Evolutionary conservation across 164 flowering plant genomes (phyloP), one percentile per base, ranked within the genome.

Genomic region (Magnolia sinica): DNA sequence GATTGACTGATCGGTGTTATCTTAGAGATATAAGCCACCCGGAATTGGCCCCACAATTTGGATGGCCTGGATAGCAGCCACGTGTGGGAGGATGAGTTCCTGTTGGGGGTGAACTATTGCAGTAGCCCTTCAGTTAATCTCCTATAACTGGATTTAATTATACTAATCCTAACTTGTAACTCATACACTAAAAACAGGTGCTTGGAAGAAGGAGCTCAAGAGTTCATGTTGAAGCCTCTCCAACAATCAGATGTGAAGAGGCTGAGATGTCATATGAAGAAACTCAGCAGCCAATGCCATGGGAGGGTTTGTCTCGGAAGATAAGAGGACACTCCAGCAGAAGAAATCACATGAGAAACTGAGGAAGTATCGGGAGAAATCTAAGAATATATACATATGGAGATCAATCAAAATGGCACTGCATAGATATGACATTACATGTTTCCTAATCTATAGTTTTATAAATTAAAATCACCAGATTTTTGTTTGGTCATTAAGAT

Each of bases 191-290:
- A 55, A 55, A 55, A 55, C 76, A 88, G 89, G 65, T 87, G 91
- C 78, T 29, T 88, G 66, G 86, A 85, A 74, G 85, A 82, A 76
- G 91, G 91, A 76, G 89, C 89, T 18, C 70, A 82, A 67, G 85
- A 81, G 73, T 87, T 82, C 85, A 78, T 88, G 66, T 45, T 83
- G 72, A 88, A 87, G 79, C 91, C 89, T 19, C 75, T 88, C 4
- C 67, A 70, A 22, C 82, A 51, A 11, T 82, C 89, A 10, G 91
- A 87, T 55, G 84, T 87, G 20, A 82, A 81, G 72, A 79, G 81
- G 63, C 55, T 88, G 78, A 82, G 83, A 72, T 80, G 85, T 70
- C 82, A 83, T 8, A 73, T 84, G 73, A 64, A 16, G 66, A 73
- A 79, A 78, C 45, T 74, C 20, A 74, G 69, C n/a, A 74, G 76